Conservation (phyloP, 441 rosid genomes). For the Corymbia citriodora region DNA sequence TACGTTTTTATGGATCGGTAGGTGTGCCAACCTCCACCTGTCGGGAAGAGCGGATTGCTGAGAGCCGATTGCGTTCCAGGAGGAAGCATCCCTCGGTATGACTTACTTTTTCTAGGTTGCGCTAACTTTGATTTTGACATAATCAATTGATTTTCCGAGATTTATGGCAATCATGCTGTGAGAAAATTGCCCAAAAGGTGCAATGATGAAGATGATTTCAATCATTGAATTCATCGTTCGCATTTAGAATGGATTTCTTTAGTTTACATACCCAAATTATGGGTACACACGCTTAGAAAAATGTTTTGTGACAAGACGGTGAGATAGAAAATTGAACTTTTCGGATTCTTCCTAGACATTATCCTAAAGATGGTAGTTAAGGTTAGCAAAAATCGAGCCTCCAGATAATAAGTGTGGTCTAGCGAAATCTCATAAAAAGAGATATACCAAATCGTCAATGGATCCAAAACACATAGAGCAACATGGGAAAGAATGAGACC, state of each 20-base stretch:
- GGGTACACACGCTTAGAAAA: too few species aligned
- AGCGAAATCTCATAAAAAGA: background rate
- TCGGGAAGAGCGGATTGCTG: constrained; percentile 48
- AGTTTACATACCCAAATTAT: too few species aligned
- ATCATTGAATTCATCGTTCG: too few species aligned
- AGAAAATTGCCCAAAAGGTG: background rate
- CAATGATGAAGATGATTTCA: background rate
- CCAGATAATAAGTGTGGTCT: background rate
- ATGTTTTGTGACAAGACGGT: too few species aligned
- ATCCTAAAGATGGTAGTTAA: fast-evolving
- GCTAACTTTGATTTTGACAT: background rate
- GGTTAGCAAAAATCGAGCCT: background rate
- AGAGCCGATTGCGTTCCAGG: constrained; percentile 38
- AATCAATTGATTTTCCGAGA: background rate
- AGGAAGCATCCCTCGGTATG: constrained; percentile 34
- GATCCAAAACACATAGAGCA: background rate
- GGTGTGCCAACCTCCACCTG: constrained; percentile 44
- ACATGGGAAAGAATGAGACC: background rate
- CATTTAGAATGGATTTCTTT: too few species aligned
- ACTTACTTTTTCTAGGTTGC: background rate
- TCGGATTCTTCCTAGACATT: fast-evolving
- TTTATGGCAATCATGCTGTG: background rate
- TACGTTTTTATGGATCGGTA: background rate
- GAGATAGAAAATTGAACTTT: background rate
- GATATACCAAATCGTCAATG: background rate